Evolutionary conservation across 2,329 filamentous ascomycete genomes (phyloP).

Genomic region (Bertia moriformis): DNA sequence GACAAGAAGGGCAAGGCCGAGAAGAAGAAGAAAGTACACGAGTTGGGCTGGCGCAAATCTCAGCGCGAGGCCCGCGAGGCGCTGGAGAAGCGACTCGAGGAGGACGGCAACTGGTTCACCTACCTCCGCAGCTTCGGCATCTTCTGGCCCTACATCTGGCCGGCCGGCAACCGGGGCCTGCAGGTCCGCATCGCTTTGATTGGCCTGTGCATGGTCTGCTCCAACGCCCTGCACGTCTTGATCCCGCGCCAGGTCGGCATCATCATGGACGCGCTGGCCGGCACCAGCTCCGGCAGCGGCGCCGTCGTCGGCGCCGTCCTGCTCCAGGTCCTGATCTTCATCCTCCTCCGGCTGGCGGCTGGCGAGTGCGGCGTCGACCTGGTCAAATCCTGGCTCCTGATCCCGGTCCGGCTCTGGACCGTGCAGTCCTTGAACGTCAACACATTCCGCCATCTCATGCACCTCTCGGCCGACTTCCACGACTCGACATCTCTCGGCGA

Average conservation of each 20-base stretch:
- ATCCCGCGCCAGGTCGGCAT: conserved; percentile 71
- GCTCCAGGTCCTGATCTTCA: conserved; percentile 35
- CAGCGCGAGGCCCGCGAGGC: conserved; percentile 38
- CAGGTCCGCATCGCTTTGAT: conserved; percentile 57
- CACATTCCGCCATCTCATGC: conserved; percentile 43
- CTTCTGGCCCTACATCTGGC: conserved; percentile 69
- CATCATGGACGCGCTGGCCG: conserved; percentile 60
- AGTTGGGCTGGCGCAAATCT: conserved; percentile 37
- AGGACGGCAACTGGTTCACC: conserved; percentile 62
- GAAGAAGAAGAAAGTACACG: conserved; percentile 21
- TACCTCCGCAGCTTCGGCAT: conserved; percentile 64
- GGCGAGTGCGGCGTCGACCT: conserved; percentile 40
- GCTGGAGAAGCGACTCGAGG: conserved; percentile 55
- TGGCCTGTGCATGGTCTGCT: conserved; percentile 49
- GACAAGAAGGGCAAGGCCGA: conserved; percentile 14
- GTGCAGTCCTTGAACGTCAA: conserved; percentile 35
- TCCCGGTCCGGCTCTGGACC: conserved; percentile 42
- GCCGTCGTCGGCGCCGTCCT: conserved; percentile 31
- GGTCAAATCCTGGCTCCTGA: conserved; percentile 37
- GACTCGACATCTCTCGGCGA: conserved; percentile 45
- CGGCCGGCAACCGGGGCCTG: conserved; percentile 47
- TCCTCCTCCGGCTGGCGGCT: conserved; percentile 31
- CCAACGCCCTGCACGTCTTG: conserved; percentile 61
- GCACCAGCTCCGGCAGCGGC: no score
- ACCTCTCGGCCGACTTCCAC: conserved; percentile 45